A percentile compares a stretch with the other conserved stretches of the same genome.
Conservation (phyloP, 2,329 filamentous ascomycete genomes). For the Cladorrhinum sp. region DNA sequence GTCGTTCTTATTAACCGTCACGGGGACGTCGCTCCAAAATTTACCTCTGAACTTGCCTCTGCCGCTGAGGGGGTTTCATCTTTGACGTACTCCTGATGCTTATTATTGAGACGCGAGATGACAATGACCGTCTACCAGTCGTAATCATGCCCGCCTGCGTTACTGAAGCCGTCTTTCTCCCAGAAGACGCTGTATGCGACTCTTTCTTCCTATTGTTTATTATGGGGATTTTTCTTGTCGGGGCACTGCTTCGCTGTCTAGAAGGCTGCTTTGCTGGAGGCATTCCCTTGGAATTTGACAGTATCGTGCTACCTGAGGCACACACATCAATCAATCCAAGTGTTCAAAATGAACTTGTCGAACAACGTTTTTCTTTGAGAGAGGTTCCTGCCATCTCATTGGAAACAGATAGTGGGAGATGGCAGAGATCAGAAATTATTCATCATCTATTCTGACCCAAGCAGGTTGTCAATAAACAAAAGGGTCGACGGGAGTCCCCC, state of each 20-base stretch:
- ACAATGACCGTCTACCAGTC: background rate
- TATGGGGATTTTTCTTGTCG: background rate
- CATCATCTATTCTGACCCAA: too few species aligned
- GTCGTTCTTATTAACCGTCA: background rate
- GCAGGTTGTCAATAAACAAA: too few species aligned
- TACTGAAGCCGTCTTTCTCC: background rate
- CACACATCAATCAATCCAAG: too few species aligned
- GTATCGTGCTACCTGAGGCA: too few species aligned
- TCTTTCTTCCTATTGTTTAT: background rate
- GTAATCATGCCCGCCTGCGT: background rate
- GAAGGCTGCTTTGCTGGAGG: background rate
- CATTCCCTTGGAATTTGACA: too few species aligned
- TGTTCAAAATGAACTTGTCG: too few species aligned
- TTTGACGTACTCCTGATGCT: background rate
- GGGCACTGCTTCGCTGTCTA: background rate
- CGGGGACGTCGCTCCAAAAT: background rate
- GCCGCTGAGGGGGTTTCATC: background rate
- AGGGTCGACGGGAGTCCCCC: too few species aligned
- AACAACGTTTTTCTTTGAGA: too few species aligned
- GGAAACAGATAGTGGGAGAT: too few species aligned
- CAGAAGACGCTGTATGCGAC: background rate
- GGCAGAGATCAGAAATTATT: too few species aligned
- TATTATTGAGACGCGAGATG: background rate
- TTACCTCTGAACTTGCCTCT: background rate
- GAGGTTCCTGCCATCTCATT: too few species aligned